Evolutionary conservation across 495 filamentous ascomycete species (phyloP).

Genomic region (Aspergillus hancockii): DNA sequence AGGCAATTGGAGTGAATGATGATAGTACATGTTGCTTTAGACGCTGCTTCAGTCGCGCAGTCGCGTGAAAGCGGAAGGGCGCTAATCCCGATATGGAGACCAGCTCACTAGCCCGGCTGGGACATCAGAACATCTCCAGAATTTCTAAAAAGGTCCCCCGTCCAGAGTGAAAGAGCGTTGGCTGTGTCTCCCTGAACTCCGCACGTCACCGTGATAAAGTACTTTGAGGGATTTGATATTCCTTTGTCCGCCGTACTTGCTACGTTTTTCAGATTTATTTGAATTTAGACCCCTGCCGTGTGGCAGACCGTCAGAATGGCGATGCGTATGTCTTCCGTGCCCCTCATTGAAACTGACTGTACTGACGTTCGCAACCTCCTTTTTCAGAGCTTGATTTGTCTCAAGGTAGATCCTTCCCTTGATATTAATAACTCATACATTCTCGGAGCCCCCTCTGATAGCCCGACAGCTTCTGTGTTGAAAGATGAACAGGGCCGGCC

Average conservation of each 20-base stretch:
- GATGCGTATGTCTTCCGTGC: slow-evolving; percentile 59
- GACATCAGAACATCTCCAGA: slow-evolving; percentile 27
- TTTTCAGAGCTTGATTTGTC: slow-evolving; percentile 71
- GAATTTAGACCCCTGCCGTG: slow-evolving; percentile 27
- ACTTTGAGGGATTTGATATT: slow-evolving; percentile 21
- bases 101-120: slow-evolving; percentile 34
- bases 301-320: slow-evolving; percentile 57
- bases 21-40: slow-evolving; percentile 8
- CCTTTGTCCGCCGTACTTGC: slow-evolving; percentile 14
- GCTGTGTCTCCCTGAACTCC: slow-evolving; percentile 12
- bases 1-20: background rate
- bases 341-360: slow-evolving; percentile 34
- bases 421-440: background rate
- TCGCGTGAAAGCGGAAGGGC: slow-evolving; percentile 20
- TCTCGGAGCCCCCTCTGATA: slow-evolving; percentile 26
- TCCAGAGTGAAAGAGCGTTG: slow-evolving; percentile 19
- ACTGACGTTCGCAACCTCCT: slow-evolving; percentile 28
- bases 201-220: slow-evolving; percentile 11
- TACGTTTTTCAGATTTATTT: slow-evolving; percentile 12
- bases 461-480: slow-evolving; percentile 64
- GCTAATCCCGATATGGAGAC: slow-evolving; percentile 40
- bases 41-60: slow-evolving; percentile 19
- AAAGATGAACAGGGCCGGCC: slow-evolving; percentile 95
- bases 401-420: slow-evolving; percentile 51
- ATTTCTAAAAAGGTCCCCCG: slow-evolving; percentile 30